phyloP scores from a whole-genome alignment of 495 filamentous ascomycete species.

The Letharia lupina region DNA sequence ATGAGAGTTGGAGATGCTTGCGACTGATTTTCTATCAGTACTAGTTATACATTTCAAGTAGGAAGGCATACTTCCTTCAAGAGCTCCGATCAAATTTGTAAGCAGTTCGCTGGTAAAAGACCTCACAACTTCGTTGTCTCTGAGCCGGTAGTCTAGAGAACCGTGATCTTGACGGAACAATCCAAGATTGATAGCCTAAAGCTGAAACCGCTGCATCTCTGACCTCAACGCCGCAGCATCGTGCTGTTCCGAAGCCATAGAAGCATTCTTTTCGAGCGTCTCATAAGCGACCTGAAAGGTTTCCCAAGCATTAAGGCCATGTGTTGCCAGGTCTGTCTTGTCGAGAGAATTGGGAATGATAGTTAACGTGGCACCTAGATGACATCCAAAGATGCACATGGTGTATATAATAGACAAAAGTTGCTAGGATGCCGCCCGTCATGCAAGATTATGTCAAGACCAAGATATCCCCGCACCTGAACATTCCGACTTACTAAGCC shows the following conservation, averaged over 20 bases:
- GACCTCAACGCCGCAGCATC: not conserved
- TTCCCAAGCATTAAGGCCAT: not conserved
- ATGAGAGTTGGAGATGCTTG: not conserved
- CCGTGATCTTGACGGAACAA: conserved; percentile 21
- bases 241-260: not conserved
- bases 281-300: not conserved
- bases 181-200: conserved; percentile 27
- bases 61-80: conserved; percentile 8
- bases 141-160: conserved; percentile 27
- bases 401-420: not conserved
- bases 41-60: not conserved
- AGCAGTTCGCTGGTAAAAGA: conserved; percentile 2
- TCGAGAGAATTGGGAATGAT: not conserved
- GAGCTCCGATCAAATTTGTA: not conserved
- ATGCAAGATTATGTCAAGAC: not conserved
- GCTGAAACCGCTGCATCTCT: conserved; percentile 22
- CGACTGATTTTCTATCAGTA: not conserved
- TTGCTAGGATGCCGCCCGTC: not conserved
- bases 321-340: not conserved
- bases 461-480: not conserved
- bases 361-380: not conserved
- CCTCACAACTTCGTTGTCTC: conserved; percentile 16
- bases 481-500: too few relatives aligned
- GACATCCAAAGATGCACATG: not conserved
- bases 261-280: not conserved